Conservation (phyloP, 2,329 filamentous ascomycete species). For the Claviceps sorghi region DNA sequence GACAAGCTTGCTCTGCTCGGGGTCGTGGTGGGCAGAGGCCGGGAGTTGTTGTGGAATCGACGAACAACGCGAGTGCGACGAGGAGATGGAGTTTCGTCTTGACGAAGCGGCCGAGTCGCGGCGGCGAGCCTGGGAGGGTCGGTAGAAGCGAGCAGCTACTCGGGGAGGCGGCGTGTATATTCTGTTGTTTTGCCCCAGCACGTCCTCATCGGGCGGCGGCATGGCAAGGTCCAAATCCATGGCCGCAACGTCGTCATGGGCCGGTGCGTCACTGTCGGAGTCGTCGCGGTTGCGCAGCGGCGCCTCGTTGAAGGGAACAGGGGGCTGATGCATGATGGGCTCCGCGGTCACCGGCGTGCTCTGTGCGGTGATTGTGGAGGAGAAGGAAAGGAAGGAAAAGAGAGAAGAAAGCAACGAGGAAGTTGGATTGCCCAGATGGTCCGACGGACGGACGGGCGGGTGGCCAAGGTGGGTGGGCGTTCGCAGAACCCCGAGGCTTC, state of each 20-base stretch:
- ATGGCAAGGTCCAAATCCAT: constrained; percentile 23
- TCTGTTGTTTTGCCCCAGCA: constrained; percentile 19
- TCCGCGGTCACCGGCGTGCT: not conserved
- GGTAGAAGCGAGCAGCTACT: constrained; percentile 66
- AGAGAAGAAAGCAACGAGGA: not conserved
- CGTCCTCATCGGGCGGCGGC: constrained; percentile 24
- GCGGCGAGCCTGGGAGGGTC: constrained; percentile 48
- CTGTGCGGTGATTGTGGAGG: not conserved
- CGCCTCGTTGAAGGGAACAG: constrained; percentile 28
- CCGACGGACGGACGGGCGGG: not conserved
- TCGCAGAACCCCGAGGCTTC: not conserved
- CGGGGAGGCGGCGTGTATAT: constrained; percentile 54
- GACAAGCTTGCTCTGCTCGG: constrained; percentile 60
- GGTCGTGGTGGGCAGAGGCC: constrained; percentile 29
- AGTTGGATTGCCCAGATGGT: not conserved
- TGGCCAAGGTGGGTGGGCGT: not conserved
- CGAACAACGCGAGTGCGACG: constrained; percentile 56
- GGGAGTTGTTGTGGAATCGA: constrained; percentile 35
- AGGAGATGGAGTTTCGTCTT: constrained; percentile 66
- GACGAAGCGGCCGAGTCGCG: constrained; percentile 67
- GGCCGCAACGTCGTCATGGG: constrained; percentile 17
- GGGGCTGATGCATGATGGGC: constrained; percentile 27
- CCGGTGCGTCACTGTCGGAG: constrained; percentile 16
- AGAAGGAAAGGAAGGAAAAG: too few relatives aligned
- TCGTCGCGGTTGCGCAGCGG: constrained; percentile 13